Base-by-base conservation (phyloP, 1,284 basidiomycete species). In the Leccinum brunneo-olivaceum region DNA sequence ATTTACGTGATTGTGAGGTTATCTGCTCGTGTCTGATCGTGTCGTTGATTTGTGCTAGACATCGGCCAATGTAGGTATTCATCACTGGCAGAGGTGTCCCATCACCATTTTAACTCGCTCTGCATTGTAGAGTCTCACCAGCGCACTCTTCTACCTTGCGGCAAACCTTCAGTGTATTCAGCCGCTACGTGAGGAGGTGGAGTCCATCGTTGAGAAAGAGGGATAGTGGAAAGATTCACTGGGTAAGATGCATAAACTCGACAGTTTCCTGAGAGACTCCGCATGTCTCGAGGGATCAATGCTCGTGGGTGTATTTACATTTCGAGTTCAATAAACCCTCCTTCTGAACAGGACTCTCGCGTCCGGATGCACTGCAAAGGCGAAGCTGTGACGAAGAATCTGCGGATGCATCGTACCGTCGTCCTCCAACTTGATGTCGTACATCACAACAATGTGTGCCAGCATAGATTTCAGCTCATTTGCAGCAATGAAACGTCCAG, bases 241-340 rank as follows among this genome's bases (percentile, higher is more conserved):
- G 29, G 57, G 53, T 30, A 65, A 65, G 41, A 68, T 74, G 68
- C 47, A 52, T 39, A 70, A 66, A 48, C 41, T 72, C 5, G 73
- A 76, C 53, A 74, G 72, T 48, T 71, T 74, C 52, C 25, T 75
- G 20, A 63, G 62, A 36, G 73, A 75, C 51, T 58, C 64, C 1
- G 61, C 65, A 43, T 61, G 72, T 5, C 30, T 63, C 14, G 54
- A 61, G 29, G 61, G 64, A 27, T 65, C 5, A 51, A 48, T 39
- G 24, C 50, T 14, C 19, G 67, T 68, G 53, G 25, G 62, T 58
- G n/a, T n/a, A n/a, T n/a, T n/a, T 35, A 23, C 34, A 23, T 23
- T 12, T 6, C 20, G 3, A 18, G 16, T 5, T 6, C 35, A n/a
- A n/a, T 38, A 38, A 7, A 14, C 7, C 36, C 54, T 55, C 38